Evolutionary conservation across 176 grass and related monocot species (phyloP), one percentile per base, ranked within the genome.

Genomic region (Rhynchospora pubera): DNA sequence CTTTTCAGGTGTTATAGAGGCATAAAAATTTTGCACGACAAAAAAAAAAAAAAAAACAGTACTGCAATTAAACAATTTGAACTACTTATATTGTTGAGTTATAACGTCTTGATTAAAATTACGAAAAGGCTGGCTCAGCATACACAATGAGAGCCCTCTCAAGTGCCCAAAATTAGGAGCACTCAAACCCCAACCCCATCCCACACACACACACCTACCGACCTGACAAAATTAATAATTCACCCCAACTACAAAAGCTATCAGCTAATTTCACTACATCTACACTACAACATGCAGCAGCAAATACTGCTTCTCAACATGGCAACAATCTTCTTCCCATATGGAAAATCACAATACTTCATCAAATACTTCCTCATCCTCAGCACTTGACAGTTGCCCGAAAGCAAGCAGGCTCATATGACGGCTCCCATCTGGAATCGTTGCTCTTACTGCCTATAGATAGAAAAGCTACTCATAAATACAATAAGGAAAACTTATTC

Each of bases 381-480:
- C 82, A 0, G 84, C 82, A 13, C 67, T 70, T 19, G 89, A 79
- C 43, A 85, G 57, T 60, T 87, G 93, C 12, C 93, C 96, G 13
- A 99, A 95, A 69, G 93, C 91, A 64, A 99, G 77, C 16, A 99
- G 71, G 79, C 87, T 93, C 87, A 85, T 93, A 88, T 91, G 92
- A 26, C 89, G 92, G 24, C 85, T 87, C 84, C 86, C 92, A 59
- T 99, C 96, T 79, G 93, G 84, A 87, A 95, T 95, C 85, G 93
- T 87, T 21, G 85, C 86, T 64, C 91, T 89, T 62, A 99, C 93
- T 0, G 57, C 84, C 96, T 99, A 70, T 45, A 88, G 0, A 58
- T 58, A 30, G 39, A 68, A 79, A 70, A 18, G 26, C 45, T 47
- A 46, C 19, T 32, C 39, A 21, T 11, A 6, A 70, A 15, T 70